phyloP scores from a whole-genome alignment of 1,284 basidiomycete genomes.

The Pulveroboletus ridleyi region DNA sequence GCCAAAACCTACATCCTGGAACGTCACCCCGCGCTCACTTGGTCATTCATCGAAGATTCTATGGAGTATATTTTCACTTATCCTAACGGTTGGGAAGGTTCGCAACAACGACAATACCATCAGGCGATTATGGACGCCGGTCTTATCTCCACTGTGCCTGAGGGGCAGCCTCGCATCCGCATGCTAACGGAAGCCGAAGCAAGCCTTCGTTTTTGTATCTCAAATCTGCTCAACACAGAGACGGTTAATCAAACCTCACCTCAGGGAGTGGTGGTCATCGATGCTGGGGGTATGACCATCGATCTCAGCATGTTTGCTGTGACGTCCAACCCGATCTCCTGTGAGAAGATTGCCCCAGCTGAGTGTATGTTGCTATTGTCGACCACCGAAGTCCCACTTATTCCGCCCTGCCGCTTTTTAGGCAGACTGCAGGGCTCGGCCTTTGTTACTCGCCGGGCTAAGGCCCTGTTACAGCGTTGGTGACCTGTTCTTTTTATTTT shows the following conservation, averaged over 20 bases:
- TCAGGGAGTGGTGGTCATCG: conserved; percentile 50
- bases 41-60: conserved; percentile 26
- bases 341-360: conserved; percentile 38
- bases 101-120: neutral
- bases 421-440: conserved; percentile 31
- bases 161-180: too few species aligned
- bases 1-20: conserved; percentile 50
- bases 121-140: too few species aligned
- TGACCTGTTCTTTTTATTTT: conserved; percentile 29
- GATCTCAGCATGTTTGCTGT: conserved; percentile 35
- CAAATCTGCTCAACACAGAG: neutral
- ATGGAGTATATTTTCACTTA: too few species aligned
- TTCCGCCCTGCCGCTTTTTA: neutral
- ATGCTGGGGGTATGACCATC: neutral
- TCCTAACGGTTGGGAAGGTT: conserved; percentile 4
- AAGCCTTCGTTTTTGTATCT: too few species aligned
- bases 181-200: too few species aligned
- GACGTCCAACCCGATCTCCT: conserved; percentile 29
- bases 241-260: conserved; percentile 30
- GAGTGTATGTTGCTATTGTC: conserved; percentile 38
- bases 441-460: conserved; percentile 46
- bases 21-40: conserved; percentile 39
- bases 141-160: too few species aligned
- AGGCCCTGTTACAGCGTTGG: conserved; percentile 36
- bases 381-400: neutral